Evolutionary conservation across 441 rosid species (phyloP).

Genomic region (Euphorbia corollata): DNA sequence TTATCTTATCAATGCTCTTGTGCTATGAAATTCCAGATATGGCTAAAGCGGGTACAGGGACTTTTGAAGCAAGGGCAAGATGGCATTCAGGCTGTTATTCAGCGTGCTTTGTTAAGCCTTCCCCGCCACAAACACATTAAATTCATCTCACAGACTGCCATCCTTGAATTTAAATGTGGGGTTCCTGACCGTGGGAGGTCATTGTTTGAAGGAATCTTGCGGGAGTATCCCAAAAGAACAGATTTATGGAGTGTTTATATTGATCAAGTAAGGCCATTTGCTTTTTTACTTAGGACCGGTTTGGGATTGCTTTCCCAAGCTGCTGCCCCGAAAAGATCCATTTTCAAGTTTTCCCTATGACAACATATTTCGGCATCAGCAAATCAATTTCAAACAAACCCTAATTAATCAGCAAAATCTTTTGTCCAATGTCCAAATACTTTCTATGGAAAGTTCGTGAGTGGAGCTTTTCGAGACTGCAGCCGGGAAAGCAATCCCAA

Average conservation of each 20-base stretch:
- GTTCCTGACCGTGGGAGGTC: constrained; percentile 85
- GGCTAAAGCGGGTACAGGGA: constrained; percentile 63
- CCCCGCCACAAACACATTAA: constrained; percentile 79
- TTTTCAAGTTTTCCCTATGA: no score
- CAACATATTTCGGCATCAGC: no score
- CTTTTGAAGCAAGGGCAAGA: constrained; percentile 50
- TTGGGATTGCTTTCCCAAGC: no score
- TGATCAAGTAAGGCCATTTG: constrained; percentile 54
- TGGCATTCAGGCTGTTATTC: constrained; percentile 56
- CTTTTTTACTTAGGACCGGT: neutral
- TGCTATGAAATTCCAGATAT: constrained; percentile 40
- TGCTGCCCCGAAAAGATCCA: no score
- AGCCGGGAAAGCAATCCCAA: no score
- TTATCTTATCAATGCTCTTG: neutral
- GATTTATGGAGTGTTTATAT: constrained; percentile 95
- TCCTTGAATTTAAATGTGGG: constrained; percentile 83
- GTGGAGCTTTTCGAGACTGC: no score
- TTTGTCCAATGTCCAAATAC: no score
- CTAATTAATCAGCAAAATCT: no score
- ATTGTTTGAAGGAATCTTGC: constrained; percentile 73
- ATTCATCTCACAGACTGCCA: constrained; percentile 79
- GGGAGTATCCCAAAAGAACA: constrained; percentile 88
- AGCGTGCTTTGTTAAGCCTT: constrained; percentile 71
- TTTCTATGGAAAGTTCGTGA: no score
- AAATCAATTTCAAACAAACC: no score